Evolutionary conservation across 129 eudicot genomes (phyloP), one percentile per base, ranked within the genome.

Genomic region (Ambrosia trifida): DNA sequence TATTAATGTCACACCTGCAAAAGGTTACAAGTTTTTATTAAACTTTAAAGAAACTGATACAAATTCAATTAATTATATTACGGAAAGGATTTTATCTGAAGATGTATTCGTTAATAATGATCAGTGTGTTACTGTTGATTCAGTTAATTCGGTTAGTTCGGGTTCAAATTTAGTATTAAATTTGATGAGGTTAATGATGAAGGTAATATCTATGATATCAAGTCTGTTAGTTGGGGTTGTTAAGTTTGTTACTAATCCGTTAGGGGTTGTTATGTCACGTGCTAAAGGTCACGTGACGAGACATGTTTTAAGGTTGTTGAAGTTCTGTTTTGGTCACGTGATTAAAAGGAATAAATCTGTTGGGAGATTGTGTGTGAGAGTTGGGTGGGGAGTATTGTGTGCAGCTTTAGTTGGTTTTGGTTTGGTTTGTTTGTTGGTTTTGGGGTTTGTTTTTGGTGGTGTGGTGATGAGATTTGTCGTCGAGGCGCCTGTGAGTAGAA

Each of bases 361-460:
- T 12, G 46, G 83, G 54, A 76, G 74, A 12, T 51, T 89, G 40
- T 85, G 80, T 16, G 6, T 81, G 60, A 73, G 80, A 72, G 57
- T 79, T 28, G 72, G 80, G 0, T 83, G 82, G 85, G 91, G 73
- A 11, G 20, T 81, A 47, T 67, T 85, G 74, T 83, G 83, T 69
- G 19, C 87, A 11, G 54, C 44, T 28, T 85, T 74, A 64, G 84
- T 79, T 56, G 83, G 79, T 19, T 70, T 77, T 9, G 20, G 81
- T 75, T 84, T 89, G 17, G 68, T 83, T 20, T 85, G 87, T 52
- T 38, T 89, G 58, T 70, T 83, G 1, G 17, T 77, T 11, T 58
- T 40, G 12, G 85, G 83, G 56, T 80, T 85, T 68, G 75, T 83
- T 9, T 31, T 85, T 16, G 77, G 85, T 20, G 83, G 85, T 0